A percentile compares a stretch with the other conserved stretches of the same genome.
These are phyloP conservation scores for Pythium sp. DNA, from an alignment of 352 stramenopile species.

Conservation along the genomic window DNA sequence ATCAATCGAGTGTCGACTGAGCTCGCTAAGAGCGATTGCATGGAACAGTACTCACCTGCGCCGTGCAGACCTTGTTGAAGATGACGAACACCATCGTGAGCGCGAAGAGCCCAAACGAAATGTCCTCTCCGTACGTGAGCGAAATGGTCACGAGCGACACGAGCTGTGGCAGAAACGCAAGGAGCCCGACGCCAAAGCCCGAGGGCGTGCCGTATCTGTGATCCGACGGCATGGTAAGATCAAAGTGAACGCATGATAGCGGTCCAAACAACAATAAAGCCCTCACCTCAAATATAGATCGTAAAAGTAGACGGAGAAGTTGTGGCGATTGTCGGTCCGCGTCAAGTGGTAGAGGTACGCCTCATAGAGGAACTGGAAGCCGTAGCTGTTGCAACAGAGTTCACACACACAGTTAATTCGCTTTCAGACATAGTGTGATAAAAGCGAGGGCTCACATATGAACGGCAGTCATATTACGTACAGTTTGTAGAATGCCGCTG, in stretches of 20 bases:
- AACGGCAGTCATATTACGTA: slow-evolving; percentile 34
- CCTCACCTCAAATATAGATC: slow-evolving; percentile 94
- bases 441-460: background rate
- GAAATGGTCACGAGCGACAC: slow-evolving; percentile 73
- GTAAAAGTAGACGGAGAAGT: slow-evolving; percentile 99
- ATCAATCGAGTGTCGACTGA: background rate
- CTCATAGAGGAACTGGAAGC: slow-evolving; percentile 93
- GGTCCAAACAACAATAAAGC: background rate
- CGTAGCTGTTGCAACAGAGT: slow-evolving; percentile 49
- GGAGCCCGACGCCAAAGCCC: slow-evolving; percentile 70
- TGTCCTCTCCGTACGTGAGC: slow-evolving; percentile 67
- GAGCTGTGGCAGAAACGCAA: slow-evolving; percentile 86
- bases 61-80: slow-evolving; percentile 95
- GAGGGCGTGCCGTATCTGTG: slow-evolving; percentile 75
- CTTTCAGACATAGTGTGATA: background rate
- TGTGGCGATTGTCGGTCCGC: slow-evolving; percentile 98
- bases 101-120: slow-evolving; percentile 94
- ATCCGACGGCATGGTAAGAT: background rate
- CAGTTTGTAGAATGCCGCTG: slow-evolving; percentile 78
- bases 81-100: slow-evolving; percentile 99
- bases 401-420: background rate
- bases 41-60: slow-evolving; percentile 46
- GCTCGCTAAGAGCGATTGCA: background rate
- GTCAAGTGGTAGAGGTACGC: slow-evolving; percentile 98
- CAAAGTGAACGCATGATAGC: background rate